phyloP scores from a whole-genome alignment of 2,329 filamentous ascomycete species.

The Plectosphaerella cucumerina region DNA sequence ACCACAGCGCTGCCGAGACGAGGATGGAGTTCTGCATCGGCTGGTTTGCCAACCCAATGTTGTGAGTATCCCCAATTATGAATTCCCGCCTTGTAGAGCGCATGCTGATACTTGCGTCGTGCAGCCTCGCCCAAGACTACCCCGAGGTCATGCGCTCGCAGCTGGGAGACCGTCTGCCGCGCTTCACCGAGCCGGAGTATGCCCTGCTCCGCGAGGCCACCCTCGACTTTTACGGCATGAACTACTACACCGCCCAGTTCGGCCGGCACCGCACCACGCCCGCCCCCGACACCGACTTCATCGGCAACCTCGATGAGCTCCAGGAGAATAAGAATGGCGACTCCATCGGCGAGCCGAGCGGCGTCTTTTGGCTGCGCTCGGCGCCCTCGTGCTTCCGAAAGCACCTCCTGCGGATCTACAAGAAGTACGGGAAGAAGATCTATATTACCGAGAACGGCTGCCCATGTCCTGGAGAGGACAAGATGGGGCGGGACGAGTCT shows the following conservation, averaged over 20 bases:
- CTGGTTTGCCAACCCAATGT: conserved; percentile 35
- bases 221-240: conserved; percentile 34
- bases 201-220: conserved; percentile 15
- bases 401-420: conserved; percentile 19
- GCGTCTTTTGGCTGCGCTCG: conserved; percentile 5
- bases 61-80: neutral
- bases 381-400: conserved; percentile 22
- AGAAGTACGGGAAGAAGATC: conserved; percentile 20
- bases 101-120: neutral
- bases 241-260: conserved; percentile 34
- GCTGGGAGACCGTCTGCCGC: conserved; percentile 24
- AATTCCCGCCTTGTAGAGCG: neutral
- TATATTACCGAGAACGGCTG: conserved; percentile 29
- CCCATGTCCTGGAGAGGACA: conserved; percentile 27
- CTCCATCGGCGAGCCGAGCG: conserved; percentile 9
- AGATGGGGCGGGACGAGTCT: conserved; percentile 27
- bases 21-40: conserved; percentile 32
- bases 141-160: conserved; percentile 19
- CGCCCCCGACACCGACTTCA: conserved; percentile 19
- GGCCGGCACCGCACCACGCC: conserved; percentile 20
- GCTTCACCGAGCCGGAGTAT: conserved; percentile 22
- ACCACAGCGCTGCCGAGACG: conserved; percentile 26
- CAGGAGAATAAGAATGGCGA: conserved; percentile 21
- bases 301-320: conserved; percentile 17
- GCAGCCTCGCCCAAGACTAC: conserved; percentile 11